phyloP scores from a whole-genome alignment of 2,329 filamentous ascomycete species.

The Chalaropsis ovoidea region DNA sequence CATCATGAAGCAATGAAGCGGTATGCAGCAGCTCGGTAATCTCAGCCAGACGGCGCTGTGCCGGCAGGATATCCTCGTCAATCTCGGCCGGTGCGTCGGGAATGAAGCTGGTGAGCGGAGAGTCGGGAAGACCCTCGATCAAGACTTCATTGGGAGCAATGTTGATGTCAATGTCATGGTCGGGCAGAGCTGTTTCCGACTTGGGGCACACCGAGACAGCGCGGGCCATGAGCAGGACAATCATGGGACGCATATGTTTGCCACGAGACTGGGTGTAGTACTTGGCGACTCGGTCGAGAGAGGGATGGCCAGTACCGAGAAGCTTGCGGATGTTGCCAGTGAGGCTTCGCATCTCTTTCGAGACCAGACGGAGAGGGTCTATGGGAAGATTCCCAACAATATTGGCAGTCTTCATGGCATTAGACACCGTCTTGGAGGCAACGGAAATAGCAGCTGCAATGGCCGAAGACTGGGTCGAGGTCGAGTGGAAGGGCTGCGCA shows the following conservation, averaged over 20 bases:
- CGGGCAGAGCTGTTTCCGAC: conserved; percentile 31
- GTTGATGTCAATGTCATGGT: conserved; percentile 41
- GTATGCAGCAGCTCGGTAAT: conserved; percentile 98
- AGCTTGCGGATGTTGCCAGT: conserved; percentile 88
- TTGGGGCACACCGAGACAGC: conserved; percentile 75
- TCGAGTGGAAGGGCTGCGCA: conserved; percentile 37
- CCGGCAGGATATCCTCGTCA: conserved; percentile 69
- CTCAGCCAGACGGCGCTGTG: conserved; percentile 83
- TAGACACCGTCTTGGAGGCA: conserved; percentile 60
- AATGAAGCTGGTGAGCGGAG: conserved; percentile 37
- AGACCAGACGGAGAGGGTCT: conserved; percentile 80
- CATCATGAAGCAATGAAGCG: conserved; percentile 90
- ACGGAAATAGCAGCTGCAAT: conserved; percentile 66
- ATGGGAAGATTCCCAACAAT: conserved; percentile 57
- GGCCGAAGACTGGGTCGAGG: conserved; percentile 46
- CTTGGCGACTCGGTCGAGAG: conserved; percentile 88
- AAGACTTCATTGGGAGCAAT: conserved; percentile 52
- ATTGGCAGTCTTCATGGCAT: conserved; percentile 52
- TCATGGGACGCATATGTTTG: conserved; percentile 88
- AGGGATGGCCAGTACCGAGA: conserved; percentile 88
- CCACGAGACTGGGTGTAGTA: conserved; percentile 97
- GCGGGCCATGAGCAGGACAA: conserved; percentile 92
- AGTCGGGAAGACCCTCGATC: conserved; percentile 65
- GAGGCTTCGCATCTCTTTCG: conserved; percentile 92
- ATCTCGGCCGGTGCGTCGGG: conserved; percentile 32